phyloP scores from a whole-genome alignment of 345 rosid genomes.

The Chamaenerion angustifolium region DNA sequence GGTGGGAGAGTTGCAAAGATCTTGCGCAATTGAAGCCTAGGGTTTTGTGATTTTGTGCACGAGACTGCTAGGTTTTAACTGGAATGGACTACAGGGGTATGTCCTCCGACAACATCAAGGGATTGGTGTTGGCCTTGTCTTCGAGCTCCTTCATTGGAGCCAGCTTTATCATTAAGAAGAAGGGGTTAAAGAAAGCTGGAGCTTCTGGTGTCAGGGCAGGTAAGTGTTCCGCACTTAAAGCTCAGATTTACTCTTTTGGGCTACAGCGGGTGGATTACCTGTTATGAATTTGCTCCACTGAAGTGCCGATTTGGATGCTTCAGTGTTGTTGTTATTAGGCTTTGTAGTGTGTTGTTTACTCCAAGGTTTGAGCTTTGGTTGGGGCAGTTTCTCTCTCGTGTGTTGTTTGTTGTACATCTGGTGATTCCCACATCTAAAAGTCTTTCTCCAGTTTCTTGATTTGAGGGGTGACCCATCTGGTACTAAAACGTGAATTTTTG shows the following conservation, averaged over 20 bases:
- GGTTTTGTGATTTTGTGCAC: background rate
- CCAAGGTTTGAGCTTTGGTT: background rate
- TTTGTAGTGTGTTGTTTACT: no score
- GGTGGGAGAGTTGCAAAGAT: conserved; percentile 6
- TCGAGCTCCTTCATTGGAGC: conserved; percentile 80
- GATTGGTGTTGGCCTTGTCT: conserved; percentile 65
- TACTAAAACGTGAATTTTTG: no score
- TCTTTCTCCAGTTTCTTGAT: no score
- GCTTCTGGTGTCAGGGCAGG: conserved; percentile 68
- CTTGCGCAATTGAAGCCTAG: conserved; percentile 10
- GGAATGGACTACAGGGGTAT: conserved; percentile 46
- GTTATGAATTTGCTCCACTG: background rate
- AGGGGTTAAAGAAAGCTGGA: conserved; percentile 68
- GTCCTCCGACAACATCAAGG: conserved; percentile 75
- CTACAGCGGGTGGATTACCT: background rate
- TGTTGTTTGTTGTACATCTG: no score
- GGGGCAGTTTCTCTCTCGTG: no score
- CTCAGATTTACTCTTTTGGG: no score
- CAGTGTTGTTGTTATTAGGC: no score
- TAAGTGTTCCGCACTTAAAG: conserved; percentile 7
- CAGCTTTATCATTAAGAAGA: conserved; percentile 81
- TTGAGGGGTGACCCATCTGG: no score
- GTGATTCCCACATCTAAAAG: no score
- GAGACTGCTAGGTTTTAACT: conserved; percentile 5
- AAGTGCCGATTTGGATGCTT: background rate